Conservation (phyloP, 371 early-diverging fungal species). For the Parasitella parasitica region DNA sequence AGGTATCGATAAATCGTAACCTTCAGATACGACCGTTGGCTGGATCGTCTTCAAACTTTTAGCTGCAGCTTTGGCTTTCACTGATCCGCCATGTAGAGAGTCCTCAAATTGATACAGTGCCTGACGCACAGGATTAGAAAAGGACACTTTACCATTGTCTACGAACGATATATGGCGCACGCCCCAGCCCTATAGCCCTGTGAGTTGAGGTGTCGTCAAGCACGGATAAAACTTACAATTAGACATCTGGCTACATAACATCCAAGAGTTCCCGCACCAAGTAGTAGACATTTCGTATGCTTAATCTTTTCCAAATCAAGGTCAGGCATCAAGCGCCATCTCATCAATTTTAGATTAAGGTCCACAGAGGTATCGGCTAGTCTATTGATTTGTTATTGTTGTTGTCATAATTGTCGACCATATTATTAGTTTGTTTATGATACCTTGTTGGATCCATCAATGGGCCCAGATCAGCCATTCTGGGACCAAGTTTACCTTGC, state of each 20-base stretch:
- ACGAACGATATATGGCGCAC: constrained; percentile 91
- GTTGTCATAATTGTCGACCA: background rate
- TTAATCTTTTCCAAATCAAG: constrained; percentile 82
- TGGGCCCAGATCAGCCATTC: constrained; percentile 81
- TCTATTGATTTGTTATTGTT: constrained; percentile 23
- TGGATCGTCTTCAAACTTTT: constrained; percentile 69
- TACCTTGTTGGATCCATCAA: constrained; percentile 73
- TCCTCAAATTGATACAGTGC: constrained; percentile 90
- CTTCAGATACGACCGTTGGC: constrained; percentile 79
- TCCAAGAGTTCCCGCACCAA: constrained; percentile 97
- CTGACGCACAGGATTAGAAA: constrained; percentile 95
- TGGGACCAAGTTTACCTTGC: constrained; percentile 78
- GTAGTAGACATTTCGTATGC: constrained; percentile 73
- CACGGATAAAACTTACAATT: constrained; percentile 44
- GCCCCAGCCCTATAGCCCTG: constrained; percentile 96
- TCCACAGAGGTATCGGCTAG: constrained; percentile 89
- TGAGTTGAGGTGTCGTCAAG: too few relatives aligned
- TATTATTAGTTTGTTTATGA: background rate
- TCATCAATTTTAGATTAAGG: constrained; percentile 93
- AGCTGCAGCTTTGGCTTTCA: constrained; percentile 89
- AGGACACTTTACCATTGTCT: constrained; percentile 89
- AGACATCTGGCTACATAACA: constrained; percentile 87
- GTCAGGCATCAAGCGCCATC: constrained; percentile 89
- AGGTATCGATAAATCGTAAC: constrained; percentile 76
- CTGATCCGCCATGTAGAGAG: constrained; percentile 77